Conservation (phyloP, 2,329 filamentous ascomycete genomes). For the Aspergillus candidus region DNA sequence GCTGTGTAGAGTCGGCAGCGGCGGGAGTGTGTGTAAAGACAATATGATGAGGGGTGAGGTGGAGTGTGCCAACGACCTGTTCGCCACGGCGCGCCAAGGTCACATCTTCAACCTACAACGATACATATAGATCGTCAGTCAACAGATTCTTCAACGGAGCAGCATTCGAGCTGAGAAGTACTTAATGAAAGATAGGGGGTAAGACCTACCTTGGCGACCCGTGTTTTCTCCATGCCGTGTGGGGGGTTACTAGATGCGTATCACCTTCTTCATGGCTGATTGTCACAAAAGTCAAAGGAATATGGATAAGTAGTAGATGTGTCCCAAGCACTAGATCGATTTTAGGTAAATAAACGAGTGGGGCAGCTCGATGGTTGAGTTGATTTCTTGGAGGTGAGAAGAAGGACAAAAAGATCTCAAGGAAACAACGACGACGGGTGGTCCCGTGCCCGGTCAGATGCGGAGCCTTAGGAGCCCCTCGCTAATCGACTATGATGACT, state of each 20-base stretch:
- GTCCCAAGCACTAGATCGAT: no score
- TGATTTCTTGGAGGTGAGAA: background rate
- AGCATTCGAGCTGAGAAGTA: conserved; percentile 1
- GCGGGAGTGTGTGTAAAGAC: conserved; percentile 56
- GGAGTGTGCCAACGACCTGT: conserved; percentile 54
- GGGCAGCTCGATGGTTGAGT: background rate
- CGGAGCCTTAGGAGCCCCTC: conserved; percentile 23
- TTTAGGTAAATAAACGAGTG: background rate
- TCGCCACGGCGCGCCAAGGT: conserved; percentile 53
- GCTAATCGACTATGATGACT: conserved; percentile 3
- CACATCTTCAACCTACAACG: conserved; percentile 48
- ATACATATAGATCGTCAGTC: conserved; percentile 3
- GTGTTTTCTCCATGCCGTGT: conserved; percentile 41
- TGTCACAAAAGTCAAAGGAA: background rate
- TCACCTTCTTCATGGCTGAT: conserved; percentile 26
- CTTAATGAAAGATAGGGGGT: no score
- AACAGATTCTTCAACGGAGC: background rate
- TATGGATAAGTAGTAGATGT: background rate
- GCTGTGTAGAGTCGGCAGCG: conserved; percentile 32
- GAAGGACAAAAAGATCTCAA: background rate
- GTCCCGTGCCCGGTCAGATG: conserved; percentile 16
- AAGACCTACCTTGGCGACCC: conserved; percentile 36
- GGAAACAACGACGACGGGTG: background rate
- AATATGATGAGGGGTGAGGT: conserved; percentile 58
- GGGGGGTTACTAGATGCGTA: conserved; percentile 25